Conservation (phyloP, 2,329 filamentous ascomycete species). For the Davidsoniella eucalypti region DNA sequence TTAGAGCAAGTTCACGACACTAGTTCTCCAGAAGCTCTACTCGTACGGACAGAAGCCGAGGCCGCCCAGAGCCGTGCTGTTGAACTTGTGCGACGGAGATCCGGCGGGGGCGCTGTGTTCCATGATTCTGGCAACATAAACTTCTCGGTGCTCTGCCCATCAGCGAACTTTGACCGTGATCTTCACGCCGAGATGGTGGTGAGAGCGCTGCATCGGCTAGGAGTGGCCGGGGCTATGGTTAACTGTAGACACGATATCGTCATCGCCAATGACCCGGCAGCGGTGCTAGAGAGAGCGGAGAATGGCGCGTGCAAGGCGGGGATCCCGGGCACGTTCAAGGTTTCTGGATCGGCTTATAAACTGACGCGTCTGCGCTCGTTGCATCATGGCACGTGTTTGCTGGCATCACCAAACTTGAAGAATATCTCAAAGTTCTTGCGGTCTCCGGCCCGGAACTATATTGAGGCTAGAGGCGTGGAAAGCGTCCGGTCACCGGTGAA, state of each 20-base stretch:
- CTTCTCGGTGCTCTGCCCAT: constrained; percentile 79
- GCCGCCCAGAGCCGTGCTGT: constrained; percentile 19
- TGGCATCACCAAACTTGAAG: constrained; percentile 58
- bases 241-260: constrained; percentile 93
- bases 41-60: constrained; percentile 13
- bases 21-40: neutral
- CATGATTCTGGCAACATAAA: constrained; percentile 90
- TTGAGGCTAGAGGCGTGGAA: constrained; percentile 72
- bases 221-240: constrained; percentile 47
- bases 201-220: constrained; percentile 51
- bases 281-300: neutral
- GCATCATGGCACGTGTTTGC: constrained; percentile 83
- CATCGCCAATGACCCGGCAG: constrained; percentile 29
- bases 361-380: constrained; percentile 64
- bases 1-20: constrained; percentile 22
- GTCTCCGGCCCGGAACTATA: constrained; percentile 61
- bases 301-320: constrained; percentile 9
- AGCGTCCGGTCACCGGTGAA: constrained; percentile 74
- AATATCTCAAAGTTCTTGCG: constrained; percentile 53
- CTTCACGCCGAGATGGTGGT: constrained; percentile 88
- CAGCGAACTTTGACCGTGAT: constrained; percentile 60
- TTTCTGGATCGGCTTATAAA: constrained; percentile 92
- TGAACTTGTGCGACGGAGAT: constrained; percentile 62
- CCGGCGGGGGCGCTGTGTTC: constrained; percentile 84
- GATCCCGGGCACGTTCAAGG: constrained; percentile 41